These are phyloP conservation scores for Graphilbum fragrans DNA, from an alignment of 2,329 filamentous ascomycete species.

Conservation along the genomic window DNA sequence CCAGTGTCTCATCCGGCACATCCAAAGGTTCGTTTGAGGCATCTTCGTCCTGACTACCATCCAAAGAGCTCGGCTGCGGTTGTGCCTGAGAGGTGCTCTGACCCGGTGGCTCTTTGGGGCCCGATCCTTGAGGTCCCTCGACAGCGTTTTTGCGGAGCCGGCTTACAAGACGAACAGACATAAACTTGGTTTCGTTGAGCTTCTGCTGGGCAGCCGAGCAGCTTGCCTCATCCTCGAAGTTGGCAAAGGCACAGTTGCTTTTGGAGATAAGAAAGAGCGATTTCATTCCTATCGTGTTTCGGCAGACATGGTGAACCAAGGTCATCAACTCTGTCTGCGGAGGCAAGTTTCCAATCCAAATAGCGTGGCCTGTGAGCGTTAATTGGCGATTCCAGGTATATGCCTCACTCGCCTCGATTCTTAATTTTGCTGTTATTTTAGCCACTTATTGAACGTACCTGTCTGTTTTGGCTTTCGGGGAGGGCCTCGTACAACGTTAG, in stretches of 20 bases:
- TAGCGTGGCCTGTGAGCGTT: constrained; percentile 63
- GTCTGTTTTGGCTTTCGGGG: constrained; percentile 48
- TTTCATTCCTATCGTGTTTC: constrained; percentile 65
- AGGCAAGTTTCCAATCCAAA: constrained; percentile 93
- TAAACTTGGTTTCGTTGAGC: constrained; percentile 84
- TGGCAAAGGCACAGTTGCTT: constrained; percentile 95
- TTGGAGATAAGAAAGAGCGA: constrained; percentile 92
- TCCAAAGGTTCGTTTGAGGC: neutral
- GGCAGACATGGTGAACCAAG: constrained; percentile 84
- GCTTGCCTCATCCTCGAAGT: constrained; percentile 70
- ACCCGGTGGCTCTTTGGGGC: constrained; percentile 40
- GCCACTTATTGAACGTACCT: constrained; percentile 40
- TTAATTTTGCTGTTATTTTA: too few relatives aligned
- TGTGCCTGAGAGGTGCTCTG: constrained; percentile 15
- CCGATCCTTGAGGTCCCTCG: constrained; percentile 31
- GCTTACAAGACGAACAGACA: constrained; percentile 76
- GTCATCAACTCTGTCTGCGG: constrained; percentile 70
- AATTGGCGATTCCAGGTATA: too few relatives aligned
- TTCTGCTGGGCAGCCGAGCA: constrained; percentile 68
- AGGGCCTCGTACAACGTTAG: constrained; percentile 33
- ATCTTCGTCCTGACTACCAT: too few relatives aligned
- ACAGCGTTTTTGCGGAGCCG: constrained; percentile 53
- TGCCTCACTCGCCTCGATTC: too few relatives aligned
- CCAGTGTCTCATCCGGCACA: constrained; percentile 1
- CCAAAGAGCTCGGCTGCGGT: neutral